Base-by-base conservation (phyloP, 1,139 yeast species). In the Hyphopichia fennica region DNA sequence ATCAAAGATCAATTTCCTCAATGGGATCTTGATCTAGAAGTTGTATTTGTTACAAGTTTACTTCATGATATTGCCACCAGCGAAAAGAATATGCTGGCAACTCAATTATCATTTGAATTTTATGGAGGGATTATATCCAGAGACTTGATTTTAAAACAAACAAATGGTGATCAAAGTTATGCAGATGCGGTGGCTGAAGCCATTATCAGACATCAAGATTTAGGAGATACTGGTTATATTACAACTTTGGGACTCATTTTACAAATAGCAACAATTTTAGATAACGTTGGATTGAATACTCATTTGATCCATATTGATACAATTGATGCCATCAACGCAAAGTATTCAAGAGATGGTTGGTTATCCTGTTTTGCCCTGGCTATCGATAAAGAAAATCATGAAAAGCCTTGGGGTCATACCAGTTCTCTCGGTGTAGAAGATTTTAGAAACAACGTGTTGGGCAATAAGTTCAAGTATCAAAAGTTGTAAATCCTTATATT, bases 171-270 rank as follows among this genome's bases (percentile, higher is more conserved):
- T 45, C 46, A 51, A 34, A 66, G 62, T 36, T 65, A 53, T 40
- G 72, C 73, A 2, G 73, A 67, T 41, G 72, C 72, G 1, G 72
- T 67, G 3, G 52, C 65, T 28, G 73, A 67, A 50, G 72, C 73
- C 14, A 64, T 67, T 25, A 62, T 67, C 18, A 54, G 72, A 38
- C 72, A 67, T 49, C 72, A 67, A 45, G 71, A 67, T 50, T 53
- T 67, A 35, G 72, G 72, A 16, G 59, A 58, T 7, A 40, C 62
- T 2, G 72, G 72, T 3, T 62, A 50, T 44, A 67, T 67, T 43
- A 67, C 73, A n/a, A 55, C 66, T 2, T 55, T 67, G 43, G 72
- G 73, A 0, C 54, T 67, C 37, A 63, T 67, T 34, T 51, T 67
- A 37, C 73, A 67, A 47, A 59, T 67, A 30, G 54, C 67, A 14